phyloP scores from a whole-genome alignment of 2,329 filamentous ascomycete species.

The Xylariales sp. region DNA sequence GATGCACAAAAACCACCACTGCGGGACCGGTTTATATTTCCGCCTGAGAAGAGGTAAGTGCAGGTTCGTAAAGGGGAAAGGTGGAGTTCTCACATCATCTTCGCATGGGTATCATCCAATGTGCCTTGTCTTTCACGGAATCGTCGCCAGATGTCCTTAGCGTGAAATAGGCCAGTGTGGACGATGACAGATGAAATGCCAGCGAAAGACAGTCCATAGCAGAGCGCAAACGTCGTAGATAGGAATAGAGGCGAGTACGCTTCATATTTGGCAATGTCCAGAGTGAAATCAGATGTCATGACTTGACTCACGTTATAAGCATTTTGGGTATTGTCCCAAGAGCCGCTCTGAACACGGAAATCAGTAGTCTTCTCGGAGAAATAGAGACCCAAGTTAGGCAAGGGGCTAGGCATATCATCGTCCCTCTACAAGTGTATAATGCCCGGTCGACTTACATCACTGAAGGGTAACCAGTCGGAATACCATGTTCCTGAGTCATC shows the following conservation, averaged over 20 bases:
- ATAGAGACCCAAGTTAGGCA: too few species aligned
- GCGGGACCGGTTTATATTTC: slow-evolving; percentile 1
- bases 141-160: slow-evolving; percentile 3
- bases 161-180: slow-evolving; percentile 2
- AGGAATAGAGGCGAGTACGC: slow-evolving; percentile 3
- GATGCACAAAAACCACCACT: slow-evolving; percentile 2
- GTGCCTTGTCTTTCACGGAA: slow-evolving; percentile 3
- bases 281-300: not conserved
- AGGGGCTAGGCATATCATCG: too few species aligned
- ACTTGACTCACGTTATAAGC: slow-evolving; percentile 5
- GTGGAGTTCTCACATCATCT: slow-evolving; percentile 2
- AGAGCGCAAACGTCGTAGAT: not conserved
- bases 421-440: too few species aligned
- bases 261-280: slow-evolving; percentile 1
- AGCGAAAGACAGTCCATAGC: slow-evolving; percentile 4
- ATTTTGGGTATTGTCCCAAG: slow-evolving; percentile 3
- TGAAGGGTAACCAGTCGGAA: slow-evolving; percentile 14
- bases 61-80: not conserved
- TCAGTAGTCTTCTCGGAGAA: too few species aligned
- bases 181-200: slow-evolving; percentile 1
- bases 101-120: not conserved
- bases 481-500: slow-evolving; percentile 16
- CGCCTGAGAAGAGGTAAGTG: not conserved
- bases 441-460: too few species aligned
- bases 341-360: too few species aligned